Evolutionary conservation across 2,329 filamentous ascomycete species (phyloP).

Genomic region (Xylaria sp.): DNA sequence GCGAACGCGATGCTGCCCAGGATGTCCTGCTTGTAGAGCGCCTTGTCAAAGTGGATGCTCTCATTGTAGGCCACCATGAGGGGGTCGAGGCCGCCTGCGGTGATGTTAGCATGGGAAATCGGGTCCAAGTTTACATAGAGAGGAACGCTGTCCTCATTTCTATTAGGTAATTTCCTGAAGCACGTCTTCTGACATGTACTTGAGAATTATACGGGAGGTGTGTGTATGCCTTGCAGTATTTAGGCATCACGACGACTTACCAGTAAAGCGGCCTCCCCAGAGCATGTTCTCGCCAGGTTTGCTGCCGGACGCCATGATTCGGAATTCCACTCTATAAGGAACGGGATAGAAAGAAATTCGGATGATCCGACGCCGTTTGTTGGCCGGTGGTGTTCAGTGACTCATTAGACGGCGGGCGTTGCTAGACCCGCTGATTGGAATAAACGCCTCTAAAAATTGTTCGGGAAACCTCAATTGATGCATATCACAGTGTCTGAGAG

Average conservation of each 20-base stretch:
- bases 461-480: conserved; percentile 18
- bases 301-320: conserved; percentile 73
- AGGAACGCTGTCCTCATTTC: neutral
- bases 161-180: neutral
- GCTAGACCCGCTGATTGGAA: conserved; percentile 13
- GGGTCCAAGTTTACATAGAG: too few species aligned
- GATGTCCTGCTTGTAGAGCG: conserved; percentile 80
- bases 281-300: conserved; percentile 64
- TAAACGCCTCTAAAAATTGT: conserved; percentile 9
- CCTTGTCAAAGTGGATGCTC: conserved; percentile 76
- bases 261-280: conserved; percentile 56
- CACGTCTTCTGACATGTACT: neutral
- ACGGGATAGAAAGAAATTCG: neutral
- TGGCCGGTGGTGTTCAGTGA: conserved; percentile 8
- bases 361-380: neutral
- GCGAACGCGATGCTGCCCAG: conserved; percentile 80
- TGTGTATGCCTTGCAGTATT: too few species aligned
- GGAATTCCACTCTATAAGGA: neutral
- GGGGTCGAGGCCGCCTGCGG: conserved; percentile 74
- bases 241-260: conserved; percentile 36
- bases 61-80: conserved; percentile 87
- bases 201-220: too few species aligned
- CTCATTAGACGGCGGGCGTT: conserved; percentile 6
- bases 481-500: conserved; percentile 5
- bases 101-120: conserved; percentile 31